Evolutionary conservation across 2,329 filamentous ascomycete species (phyloP).

Genomic region (Xylaria sp.): DNA sequence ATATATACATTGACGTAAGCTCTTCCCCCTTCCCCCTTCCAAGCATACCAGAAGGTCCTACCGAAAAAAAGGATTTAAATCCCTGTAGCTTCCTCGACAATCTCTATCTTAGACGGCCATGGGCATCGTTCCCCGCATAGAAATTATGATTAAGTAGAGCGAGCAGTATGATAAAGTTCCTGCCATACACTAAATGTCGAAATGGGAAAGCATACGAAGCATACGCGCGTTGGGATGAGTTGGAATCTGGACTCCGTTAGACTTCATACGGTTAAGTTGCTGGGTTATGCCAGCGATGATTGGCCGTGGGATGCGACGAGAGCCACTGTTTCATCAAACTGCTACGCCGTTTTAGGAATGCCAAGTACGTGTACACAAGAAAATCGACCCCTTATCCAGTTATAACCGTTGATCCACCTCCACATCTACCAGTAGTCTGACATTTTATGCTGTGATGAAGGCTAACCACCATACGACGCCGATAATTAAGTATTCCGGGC

Average conservation of each 20-base stretch:
- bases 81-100: background rate
- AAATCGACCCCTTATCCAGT: slow-evolving; percentile 28
- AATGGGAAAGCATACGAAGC: slow-evolving; percentile 6
- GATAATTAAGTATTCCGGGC: background rate
- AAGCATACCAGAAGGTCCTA: background rate
- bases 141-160: background rate
- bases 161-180: background rate
- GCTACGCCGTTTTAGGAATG: slow-evolving; percentile 25
- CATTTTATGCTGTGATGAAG: slow-evolving; percentile 20
- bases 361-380: slow-evolving; percentile 21
- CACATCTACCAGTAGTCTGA: background rate
- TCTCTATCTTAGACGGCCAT: background rate
- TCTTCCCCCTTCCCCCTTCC: background rate
- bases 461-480: background rate
- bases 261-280: slow-evolving; percentile 3
- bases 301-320: slow-evolving; percentile 9
- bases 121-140: background rate
- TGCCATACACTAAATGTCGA: background rate
- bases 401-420: slow-evolving; percentile 31
- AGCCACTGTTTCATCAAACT: slow-evolving; percentile 24
- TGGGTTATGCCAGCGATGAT: slow-evolving; percentile 7
- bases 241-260: slow-evolving; percentile 20
- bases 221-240: slow-evolving; percentile 16
- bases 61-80: background rate
- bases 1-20: background rate